Evolutionary conservation across 1,284 basidiomycete genomes (phyloP), one percentile per base, ranked within the genome.

Genomic region (Tausonia pullulans): DNA sequence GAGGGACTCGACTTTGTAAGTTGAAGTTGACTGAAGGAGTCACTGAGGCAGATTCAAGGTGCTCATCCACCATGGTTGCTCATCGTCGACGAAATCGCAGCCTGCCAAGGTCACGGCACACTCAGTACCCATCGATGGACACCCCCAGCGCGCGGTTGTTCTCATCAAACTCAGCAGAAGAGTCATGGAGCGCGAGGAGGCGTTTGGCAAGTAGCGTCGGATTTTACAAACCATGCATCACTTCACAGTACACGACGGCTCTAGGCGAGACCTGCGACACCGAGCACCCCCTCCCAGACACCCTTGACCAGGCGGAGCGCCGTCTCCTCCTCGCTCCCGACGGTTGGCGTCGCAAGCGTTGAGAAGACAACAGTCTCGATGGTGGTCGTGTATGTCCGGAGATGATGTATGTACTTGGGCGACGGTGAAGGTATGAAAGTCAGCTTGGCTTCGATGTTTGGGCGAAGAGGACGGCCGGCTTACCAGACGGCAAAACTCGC

Each of bases 21-120:
- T 85, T 16, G 8, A 2, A 55, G 57, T 41, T 58, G 61, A 3
- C 62, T 3, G 64, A 49, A 27, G 27, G 27, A 27, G 27, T 27
- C 27, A 27, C 27, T 2, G 27, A 27, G 27, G 27, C 27, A 27
- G 27, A 27, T 16, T 60, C n/a, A 51, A 50, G 14, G 56, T 62
- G 9, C 53, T 55, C 14, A 4, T 39, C 27, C 53, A 41, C n/a
- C 43, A 7, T 14, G 7, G 11, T 14, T 41, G 40, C 54, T 40
- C 39, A 56, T 60, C 55, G 63, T 72, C 8, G 27, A 41, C 49
- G 61, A 39, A 4, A 5, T 8, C 16, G 6, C 74, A 98, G 94
- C 95, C 95, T 10, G 92, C 94, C 3, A 82, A 95, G 69, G 96
- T 98, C 13, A 98, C 96, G 0, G 93, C 96, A 0, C 96, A 98